Conservation (phyloP, 345 rosid genomes). For the Arabidopsis suecica region DNA sequence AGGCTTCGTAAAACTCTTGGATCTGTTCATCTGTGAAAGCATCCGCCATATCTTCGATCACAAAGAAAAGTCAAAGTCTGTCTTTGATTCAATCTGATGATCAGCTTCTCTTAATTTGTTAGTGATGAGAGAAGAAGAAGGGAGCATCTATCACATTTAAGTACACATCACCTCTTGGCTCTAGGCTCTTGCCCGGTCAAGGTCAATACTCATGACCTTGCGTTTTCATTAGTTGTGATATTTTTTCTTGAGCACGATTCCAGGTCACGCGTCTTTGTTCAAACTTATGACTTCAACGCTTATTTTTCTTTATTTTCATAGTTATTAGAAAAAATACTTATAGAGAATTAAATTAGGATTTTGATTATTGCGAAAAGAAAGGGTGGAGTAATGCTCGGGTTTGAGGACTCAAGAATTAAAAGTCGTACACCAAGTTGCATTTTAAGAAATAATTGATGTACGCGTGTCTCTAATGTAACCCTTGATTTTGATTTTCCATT, state of each 20-base stretch:
- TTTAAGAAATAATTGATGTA: not conserved
- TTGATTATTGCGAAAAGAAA: not conserved
- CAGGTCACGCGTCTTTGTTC: constrained; percentile 47
- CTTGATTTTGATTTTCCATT: not conserved
- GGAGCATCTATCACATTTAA: constrained; percentile 26
- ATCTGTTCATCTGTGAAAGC: constrained; percentile 47
- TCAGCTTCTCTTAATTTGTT: constrained; percentile 10
- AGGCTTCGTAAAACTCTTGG: constrained; percentile 49
- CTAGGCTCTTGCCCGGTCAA: constrained; percentile 43
- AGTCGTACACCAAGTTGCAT: constrained; percentile 25
- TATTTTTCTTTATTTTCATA: not conserved
- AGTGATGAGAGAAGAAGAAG: constrained; percentile 13
- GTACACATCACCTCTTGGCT: not conserved
- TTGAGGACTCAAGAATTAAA: constrained; percentile 18
- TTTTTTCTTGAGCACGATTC: constrained; percentile 18
- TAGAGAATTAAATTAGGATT: not conserved
- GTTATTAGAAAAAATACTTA: not conserved
- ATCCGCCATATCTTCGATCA: constrained; percentile 37
- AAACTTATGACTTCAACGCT: constrained; percentile 28
- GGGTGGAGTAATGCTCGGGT: constrained; percentile 13
- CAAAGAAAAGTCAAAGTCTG: constrained; percentile 33
- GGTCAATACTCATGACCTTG: constrained; percentile 37
- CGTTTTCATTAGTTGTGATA: constrained; percentile 23
- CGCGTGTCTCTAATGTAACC: not conserved
- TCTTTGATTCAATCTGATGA: constrained; percentile 4